phyloP scores from a whole-genome alignment of 768 basidiomycete genomes.

The Cubamyces sp. region DNA sequence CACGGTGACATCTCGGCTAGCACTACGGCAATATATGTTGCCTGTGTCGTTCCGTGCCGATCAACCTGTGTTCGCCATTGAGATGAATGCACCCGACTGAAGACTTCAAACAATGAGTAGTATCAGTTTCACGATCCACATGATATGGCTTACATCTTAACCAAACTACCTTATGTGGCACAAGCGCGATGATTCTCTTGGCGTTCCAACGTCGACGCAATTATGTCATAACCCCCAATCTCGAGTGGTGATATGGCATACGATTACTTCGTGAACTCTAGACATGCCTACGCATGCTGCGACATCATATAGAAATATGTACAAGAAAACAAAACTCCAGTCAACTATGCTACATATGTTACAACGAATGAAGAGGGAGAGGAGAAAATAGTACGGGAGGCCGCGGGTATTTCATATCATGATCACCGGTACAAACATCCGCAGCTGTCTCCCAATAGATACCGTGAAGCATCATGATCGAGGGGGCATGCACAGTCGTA shows the following conservation, averaged over 20 bases:
- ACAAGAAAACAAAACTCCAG: constrained; percentile 1
- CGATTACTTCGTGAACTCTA: neutral
- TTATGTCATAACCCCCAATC: neutral
- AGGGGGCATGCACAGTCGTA: neutral
- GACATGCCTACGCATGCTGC: constrained; percentile 2
- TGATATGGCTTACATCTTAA: too few species aligned
- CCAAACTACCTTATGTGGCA: too few species aligned
- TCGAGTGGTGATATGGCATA: constrained; percentile 8
- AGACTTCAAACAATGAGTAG: too few species aligned
- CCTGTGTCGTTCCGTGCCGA: too few species aligned
- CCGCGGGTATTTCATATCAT: neutral
- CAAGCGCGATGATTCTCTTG: too few species aligned
- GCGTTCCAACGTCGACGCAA: too few species aligned
- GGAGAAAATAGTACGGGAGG: too few species aligned
- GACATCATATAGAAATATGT: neutral
- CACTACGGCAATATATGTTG: too few species aligned
- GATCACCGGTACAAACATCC: neutral
- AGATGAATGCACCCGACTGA: too few species aligned
- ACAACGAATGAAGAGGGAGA: constrained; percentile 3
- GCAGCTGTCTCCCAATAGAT: neutral
- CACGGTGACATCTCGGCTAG: too few species aligned
- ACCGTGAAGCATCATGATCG: neutral
- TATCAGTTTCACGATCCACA: too few species aligned
- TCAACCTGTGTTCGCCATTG: too few species aligned
- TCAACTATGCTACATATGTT: constrained; percentile 24